A percentile compares a stretch with the other conserved stretches of the same genome.
These are phyloP conservation scores for Bjerkandera adusta DNA, from an alignment of 1,284 basidiomycete species.

Conservation along the genomic window DNA sequence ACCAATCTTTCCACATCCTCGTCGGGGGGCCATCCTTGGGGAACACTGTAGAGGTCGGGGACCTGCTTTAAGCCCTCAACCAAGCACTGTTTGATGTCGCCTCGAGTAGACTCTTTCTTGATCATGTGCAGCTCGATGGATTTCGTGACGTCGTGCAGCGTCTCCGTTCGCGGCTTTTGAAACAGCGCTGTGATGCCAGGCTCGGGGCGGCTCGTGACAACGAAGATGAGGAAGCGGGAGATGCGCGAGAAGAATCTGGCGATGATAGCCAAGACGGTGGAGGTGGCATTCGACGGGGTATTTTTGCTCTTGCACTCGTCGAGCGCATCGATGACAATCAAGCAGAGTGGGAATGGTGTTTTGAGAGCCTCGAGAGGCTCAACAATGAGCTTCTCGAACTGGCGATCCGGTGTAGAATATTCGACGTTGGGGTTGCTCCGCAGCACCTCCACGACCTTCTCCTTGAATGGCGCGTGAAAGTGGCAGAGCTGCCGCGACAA, in stretches of 20 bases:
- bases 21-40: conserved; percentile 15
- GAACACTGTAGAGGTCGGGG: conserved; percentile 7
- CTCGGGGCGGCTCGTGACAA: conserved; percentile 28
- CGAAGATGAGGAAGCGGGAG: conserved; percentile 22
- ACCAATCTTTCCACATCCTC: conserved; percentile 15
- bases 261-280: conserved; percentile 17
- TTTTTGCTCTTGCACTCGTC: conserved; percentile 28
- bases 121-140: conserved; percentile 21
- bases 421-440: conserved; percentile 15
- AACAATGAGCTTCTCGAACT: conserved; percentile 24
- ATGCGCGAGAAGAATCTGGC: conserved; percentile 8
- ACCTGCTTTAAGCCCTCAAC: conserved; percentile 2
- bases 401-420: conserved; percentile 9
- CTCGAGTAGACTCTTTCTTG: conserved; percentile 10
- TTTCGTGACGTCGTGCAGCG: conserved; percentile 3
- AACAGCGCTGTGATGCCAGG: conserved; percentile 18
- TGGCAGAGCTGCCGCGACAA: conserved; percentile 25
- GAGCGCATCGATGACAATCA: conserved; percentile 27
- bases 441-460: conserved; percentile 12
- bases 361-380: conserved; percentile 18
- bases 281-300: conserved; percentile 16
- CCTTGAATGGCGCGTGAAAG: conserved; percentile 15
- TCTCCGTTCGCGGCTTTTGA: not conserved
- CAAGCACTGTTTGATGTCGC: conserved; percentile 21
- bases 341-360: conserved; percentile 6